Conservation (phyloP, 768 basidiomycete species). For the Hemileccinum rubropunctum region DNA sequence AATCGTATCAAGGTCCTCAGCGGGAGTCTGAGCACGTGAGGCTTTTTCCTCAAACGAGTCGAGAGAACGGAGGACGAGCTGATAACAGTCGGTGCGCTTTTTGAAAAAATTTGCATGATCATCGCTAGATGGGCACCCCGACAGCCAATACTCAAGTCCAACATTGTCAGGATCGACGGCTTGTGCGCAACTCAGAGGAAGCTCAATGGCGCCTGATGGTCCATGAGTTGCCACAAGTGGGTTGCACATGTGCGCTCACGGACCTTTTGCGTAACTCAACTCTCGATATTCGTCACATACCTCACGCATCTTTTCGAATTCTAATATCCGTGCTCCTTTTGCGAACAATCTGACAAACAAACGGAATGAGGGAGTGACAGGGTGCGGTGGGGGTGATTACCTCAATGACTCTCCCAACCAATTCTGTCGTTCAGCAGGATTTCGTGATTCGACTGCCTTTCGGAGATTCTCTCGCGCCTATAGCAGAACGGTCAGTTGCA, state of each 20-base stretch:
- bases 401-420: conserved; percentile 84
- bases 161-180: conserved; percentile 73
- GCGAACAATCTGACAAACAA: conserved; percentile 64
- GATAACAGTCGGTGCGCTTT: conserved; percentile 71
- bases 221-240: neutral
- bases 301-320: conserved; percentile 81
- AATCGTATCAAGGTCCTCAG: conserved; percentile 65
- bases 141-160: conserved; percentile 75
- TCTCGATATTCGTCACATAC: conserved; percentile 88
- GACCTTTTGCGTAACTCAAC: conserved; percentile 80
- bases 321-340: conserved; percentile 83
- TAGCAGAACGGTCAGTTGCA: conserved; percentile 2
- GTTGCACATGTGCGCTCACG: conserved; percentile 11
- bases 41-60: conserved; percentile 72
- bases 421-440: conserved; percentile 69
- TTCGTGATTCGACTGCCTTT: conserved; percentile 80
- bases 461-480: conserved; percentile 93
- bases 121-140: conserved; percentile 58
- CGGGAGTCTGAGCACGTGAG: conserved; percentile 29
- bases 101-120: conserved; percentile 56
- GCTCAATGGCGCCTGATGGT: conserved; percentile 69
- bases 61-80: conserved; percentile 79
- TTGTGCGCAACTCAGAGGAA: conserved; percentile 81
- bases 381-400: conserved; percentile 39
- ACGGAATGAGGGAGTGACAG: conserved; percentile 3